A percentile compares a stretch with the other conserved stretches of the same genome.
Evolutionary conservation across 441 rosid genomes (phyloP).

Genomic region (Brassica balearica): DNA sequence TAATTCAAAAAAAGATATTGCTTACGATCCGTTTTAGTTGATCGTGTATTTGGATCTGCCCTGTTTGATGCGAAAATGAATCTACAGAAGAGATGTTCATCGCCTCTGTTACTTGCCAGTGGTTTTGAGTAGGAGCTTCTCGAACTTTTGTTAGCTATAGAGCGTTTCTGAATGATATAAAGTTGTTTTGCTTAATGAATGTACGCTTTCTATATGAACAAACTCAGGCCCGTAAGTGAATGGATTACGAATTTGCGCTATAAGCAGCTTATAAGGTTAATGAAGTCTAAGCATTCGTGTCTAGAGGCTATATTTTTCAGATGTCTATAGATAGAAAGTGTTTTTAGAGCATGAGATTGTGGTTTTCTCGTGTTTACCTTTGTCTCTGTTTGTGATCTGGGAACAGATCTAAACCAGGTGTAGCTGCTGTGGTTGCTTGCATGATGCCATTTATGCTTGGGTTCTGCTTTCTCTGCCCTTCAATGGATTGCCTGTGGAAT

Average conservation of each 20-base stretch:
- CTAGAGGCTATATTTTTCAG: background rate
- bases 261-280: slow-evolving; percentile 5
- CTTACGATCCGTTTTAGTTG: background rate
- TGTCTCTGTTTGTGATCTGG: background rate
- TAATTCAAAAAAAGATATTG: too few species aligned
- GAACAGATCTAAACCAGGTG: slow-evolving; percentile 47
- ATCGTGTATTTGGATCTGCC: slow-evolving; percentile 4
- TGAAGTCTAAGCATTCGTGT: background rate
- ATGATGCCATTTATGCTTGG: slow-evolving; percentile 51
- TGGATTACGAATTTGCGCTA: background rate
- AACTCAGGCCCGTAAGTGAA: background rate
- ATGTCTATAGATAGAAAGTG: background rate
- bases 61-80: background rate
- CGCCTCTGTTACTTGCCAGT: background rate
- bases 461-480: slow-evolving; percentile 86
- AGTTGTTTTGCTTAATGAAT: background rate
- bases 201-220: slow-evolving; percentile 12
- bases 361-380: background rate
- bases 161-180: background rate
- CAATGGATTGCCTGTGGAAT: slow-evolving; percentile 97
- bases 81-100: background rate
- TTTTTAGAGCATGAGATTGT: background rate
- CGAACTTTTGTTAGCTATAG: background rate
- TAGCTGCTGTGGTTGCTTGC: slow-evolving; percentile 47
- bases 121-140: background rate